These are phyloP conservation scores for Pseudogymnoascus sp. DNA, from an alignment of 2,329 filamentous ascomycete genomes.

Conservation along the genomic window DNA sequence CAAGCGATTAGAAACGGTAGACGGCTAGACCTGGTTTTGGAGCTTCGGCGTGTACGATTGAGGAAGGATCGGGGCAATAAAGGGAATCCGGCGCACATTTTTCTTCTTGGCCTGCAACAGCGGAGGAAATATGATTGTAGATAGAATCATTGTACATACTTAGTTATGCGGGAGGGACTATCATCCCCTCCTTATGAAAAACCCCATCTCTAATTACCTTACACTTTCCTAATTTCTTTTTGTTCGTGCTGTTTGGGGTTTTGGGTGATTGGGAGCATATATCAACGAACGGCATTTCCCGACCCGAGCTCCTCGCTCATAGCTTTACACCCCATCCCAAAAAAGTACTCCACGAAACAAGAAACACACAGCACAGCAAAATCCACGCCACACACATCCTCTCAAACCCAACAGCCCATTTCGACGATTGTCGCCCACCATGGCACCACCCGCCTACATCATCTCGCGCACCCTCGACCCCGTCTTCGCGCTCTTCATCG, in stretches of 20 bases:
- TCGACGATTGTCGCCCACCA: constrained; percentile 15
- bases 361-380: constrained; percentile 1
- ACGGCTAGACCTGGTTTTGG: constrained; percentile 9
- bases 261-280: background rate
- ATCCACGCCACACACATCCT: constrained; percentile 1
- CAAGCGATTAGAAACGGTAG: constrained; percentile 7
- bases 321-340: background rate
- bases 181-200: background rate
- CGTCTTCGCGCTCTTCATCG: constrained; percentile 44
- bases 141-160: constrained; percentile 10
- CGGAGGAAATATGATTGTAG: constrained; percentile 8
- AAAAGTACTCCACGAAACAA: constrained; percentile 3
- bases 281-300: background rate
- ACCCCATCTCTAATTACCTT: constrained; percentile 1
- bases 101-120: constrained; percentile 4
- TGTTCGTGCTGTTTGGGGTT: background rate
- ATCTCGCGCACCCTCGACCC: constrained; percentile 41
- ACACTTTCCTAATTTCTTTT: background rate
- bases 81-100: background rate
- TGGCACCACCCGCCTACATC: constrained; percentile 26
- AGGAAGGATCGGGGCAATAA: background rate
- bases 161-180: constrained; percentile 5
- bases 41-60: constrained; percentile 9
- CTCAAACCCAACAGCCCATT: background rate
- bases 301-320: background rate